Base-by-base conservation (phyloP, 2,329 filamentous ascomycete genomes). In the Myriosclerotinia duriaeana region DNA sequence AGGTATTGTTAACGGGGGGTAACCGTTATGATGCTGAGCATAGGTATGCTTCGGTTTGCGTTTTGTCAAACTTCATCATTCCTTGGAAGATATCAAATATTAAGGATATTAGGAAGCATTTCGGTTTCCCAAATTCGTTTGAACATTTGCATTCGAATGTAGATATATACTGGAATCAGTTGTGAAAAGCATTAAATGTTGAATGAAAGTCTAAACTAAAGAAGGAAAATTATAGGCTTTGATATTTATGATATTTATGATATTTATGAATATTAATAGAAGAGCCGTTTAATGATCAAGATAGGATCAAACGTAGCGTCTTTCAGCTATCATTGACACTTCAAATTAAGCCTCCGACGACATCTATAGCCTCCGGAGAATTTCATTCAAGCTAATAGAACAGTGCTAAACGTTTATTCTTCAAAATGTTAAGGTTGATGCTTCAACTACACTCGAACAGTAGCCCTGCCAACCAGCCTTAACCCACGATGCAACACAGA, bases 391-490 rank as follows among this genome's bases (percentile, higher is more conserved):
- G 22, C 15, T 52, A 42, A 30, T 26, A 30, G 15, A 26, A 15
- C 38, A 11, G 7, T 26, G 8, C 7, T 17, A 42, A 4, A 40
- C 3, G 15, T 58, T 11, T 42, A 20, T 58, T 30, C 22, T 20
- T 30, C 20, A 58, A 34, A 30, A 48, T 5, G 11, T 22, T 22
- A 22, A 36, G 42, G 22, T 34, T 15, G 22, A 48, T n/a, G 44
- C 15, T 38, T 60, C 6, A 20, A 50, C n/a, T 11, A 50, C 30
- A 17, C 22, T 26, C 44, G 14, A 15, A 48, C 22, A 26, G 46
- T 61, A 61, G 64, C 64, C 64, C 53, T 53, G 36, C 36, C 48
- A 15, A 42, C 64, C 38, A 65, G 64, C 64, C 64, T 65, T 65
- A 65, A 61, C 64, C 36, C 64, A 65, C 36, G 46, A 53, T 65